phyloP scores from a whole-genome alignment of 805 yeast genomes.

The Monosporozyma servazzii region DNA sequence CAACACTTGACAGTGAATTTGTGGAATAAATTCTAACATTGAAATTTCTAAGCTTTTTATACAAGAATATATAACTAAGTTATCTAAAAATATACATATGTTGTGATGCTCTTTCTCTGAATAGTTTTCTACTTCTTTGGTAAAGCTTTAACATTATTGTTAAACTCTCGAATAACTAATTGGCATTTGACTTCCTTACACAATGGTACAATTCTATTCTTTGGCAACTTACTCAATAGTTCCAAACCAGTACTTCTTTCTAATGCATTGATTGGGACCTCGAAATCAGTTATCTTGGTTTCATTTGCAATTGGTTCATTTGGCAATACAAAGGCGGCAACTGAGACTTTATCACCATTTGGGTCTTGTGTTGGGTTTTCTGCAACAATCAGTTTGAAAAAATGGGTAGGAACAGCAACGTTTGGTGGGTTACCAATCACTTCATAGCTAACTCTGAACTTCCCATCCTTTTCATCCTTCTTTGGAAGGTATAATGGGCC shows the following conservation, averaged over 20 bases:
- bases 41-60: background rate
- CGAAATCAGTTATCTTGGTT: constrained; percentile 62
- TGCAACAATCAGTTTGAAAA: constrained; percentile 83
- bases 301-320: constrained; percentile 69
- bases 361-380: constrained; percentile 43
- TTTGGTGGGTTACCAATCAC: constrained; percentile 95
- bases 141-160: constrained; percentile 23
- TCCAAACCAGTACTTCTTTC: constrained; percentile 84
- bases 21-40: too few relatives aligned
- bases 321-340: constrained; percentile 91
- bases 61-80: background rate
- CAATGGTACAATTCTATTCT: constrained; percentile 45
- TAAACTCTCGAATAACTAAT: constrained; percentile 73
- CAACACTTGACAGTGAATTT: too few relatives aligned
- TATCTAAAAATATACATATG: background rate
- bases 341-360: constrained; percentile 38
- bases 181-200: constrained; percentile 77
- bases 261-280: constrained; percentile 82
- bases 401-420: constrained; percentile 96
- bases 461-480: constrained; percentile 63
- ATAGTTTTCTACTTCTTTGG: background rate
- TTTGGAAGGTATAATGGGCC: constrained; percentile 91
- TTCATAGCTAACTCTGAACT: constrained; percentile 77
- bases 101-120: background rate
- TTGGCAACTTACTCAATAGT: constrained; percentile 61